A percentile compares a stretch with the other conserved stretches of the same genome.
Conservation (phyloP, 164 flowering plant genomes). For the Liquidambar formosana region DNA sequence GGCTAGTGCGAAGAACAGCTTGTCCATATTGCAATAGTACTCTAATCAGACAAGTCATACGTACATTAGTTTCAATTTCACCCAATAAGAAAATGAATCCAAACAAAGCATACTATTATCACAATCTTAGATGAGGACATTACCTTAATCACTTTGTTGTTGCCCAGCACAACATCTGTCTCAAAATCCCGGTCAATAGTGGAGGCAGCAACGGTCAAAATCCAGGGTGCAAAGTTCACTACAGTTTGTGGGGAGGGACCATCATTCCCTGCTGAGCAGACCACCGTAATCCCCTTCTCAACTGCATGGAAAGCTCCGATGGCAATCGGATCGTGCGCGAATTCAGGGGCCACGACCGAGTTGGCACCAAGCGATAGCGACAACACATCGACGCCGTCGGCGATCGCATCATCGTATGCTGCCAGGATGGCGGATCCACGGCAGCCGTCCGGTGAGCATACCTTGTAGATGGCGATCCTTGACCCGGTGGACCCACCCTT, state of each 20-base stretch:
- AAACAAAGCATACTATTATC: too few species aligned
- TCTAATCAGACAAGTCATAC: too few species aligned
- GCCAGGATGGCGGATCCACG: slow-evolving; percentile 60
- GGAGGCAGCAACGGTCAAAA: slow-evolving; percentile 62
- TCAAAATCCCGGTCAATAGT: slow-evolving; percentile 55
- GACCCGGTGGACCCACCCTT: slow-evolving; percentile 68
- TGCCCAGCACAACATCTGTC: slow-evolving; percentile 42
- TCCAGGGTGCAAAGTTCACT: slow-evolving; percentile 81
- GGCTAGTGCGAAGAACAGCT: too few species aligned
- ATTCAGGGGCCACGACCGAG: slow-evolving; percentile 17
- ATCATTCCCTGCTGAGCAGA: slow-evolving; percentile 79
- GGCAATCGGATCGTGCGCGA: slow-evolving; percentile 61
- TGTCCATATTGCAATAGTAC: too few species aligned
- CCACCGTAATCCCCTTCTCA: slow-evolving; percentile 62
- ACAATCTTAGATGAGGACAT: not conserved
- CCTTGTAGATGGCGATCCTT: slow-evolving; percentile 64
- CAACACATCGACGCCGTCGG: slow-evolving; percentile 70
- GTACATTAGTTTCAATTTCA: too few species aligned
- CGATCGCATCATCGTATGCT: slow-evolving; percentile 72
- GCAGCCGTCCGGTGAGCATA: slow-evolving; percentile 56
- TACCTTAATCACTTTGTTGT: slow-evolving; percentile 58
- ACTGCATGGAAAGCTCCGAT: slow-evolving; percentile 82
- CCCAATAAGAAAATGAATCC: too few species aligned
- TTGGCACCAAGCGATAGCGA: slow-evolving; percentile 63
- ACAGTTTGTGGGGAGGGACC: slow-evolving; percentile 52